These are phyloP conservation scores for Suillus subaureus DNA, from an alignment of 768 basidiomycete species.

Conservation along the genomic window DNA sequence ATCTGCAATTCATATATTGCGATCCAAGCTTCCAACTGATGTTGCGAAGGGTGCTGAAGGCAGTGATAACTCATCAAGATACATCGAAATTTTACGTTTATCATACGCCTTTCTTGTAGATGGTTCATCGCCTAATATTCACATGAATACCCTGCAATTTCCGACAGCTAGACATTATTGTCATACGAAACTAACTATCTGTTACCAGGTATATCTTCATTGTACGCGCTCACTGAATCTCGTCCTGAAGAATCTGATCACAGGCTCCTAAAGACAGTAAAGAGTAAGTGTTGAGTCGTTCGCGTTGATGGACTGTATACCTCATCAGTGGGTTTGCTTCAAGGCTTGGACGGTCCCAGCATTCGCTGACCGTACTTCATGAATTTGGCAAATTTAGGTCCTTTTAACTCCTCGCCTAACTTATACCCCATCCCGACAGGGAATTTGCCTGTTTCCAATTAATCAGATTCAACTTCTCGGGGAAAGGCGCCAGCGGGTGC, in stretches of 20 bases:
- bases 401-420: constrained; percentile 42
- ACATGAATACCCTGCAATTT: not conserved
- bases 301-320: not conserved
- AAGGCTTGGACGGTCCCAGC: constrained; percentile 26
- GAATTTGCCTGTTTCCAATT: constrained; percentile 48
- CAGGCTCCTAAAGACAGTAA: not conserved
- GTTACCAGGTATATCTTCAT: not conserved
- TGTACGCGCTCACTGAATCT: not conserved
- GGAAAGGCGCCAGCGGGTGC: not conserved
- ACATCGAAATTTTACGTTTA: not conserved
- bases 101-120: not conserved
- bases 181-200: not conserved
- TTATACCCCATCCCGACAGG: constrained; percentile 48
- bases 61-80: constrained; percentile 25
- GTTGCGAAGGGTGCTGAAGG: constrained; percentile 83
- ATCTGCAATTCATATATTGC: constrained; percentile 90
- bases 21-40: constrained; percentile 81
- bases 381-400: constrained; percentile 47
- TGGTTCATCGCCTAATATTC: too few relatives aligned
- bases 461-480: not conserved
- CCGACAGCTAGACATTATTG: not conserved
- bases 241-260: not conserved
- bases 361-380: constrained; percentile 50
- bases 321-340: not conserved
- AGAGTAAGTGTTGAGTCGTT: not conserved